Conservation (phyloP, 2,329 filamentous ascomycete genomes). For the Botrytis tulipae region DNA sequence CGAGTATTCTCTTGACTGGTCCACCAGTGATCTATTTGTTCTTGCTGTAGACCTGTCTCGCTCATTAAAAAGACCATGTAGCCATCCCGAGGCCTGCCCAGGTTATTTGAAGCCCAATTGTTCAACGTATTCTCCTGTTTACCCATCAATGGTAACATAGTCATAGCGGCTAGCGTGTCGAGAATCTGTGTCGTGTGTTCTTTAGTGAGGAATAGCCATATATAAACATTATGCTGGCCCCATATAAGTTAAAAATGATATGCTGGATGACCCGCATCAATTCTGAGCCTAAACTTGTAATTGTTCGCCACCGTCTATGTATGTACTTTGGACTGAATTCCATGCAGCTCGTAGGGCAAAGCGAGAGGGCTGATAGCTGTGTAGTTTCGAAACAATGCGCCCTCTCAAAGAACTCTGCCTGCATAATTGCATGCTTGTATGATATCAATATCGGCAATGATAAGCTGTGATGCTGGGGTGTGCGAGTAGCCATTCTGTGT, state of each 20-base stretch:
- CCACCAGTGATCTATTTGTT: conserved; percentile 28
- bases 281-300: not conserved
- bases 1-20: conserved; percentile 12
- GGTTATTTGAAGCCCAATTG: conserved; percentile 23
- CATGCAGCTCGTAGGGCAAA: conserved; percentile 22
- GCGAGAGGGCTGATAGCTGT: conserved; percentile 18
- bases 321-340: not conserved
- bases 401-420: not conserved
- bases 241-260: not conserved
- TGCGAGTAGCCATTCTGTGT: not conserved
- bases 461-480: not conserved
- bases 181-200: not conserved
- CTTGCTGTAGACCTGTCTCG: conserved; percentile 25
- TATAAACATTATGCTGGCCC: not conserved
- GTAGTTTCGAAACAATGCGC: conserved; percentile 23
- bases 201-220: not conserved
- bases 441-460: not conserved
- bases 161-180: not conserved
- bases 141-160: conserved; percentile 24
- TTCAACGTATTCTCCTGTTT: conserved; percentile 26
- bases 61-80: conserved; percentile 22
- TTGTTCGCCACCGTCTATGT: not conserved
- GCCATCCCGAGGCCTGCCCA: conserved; percentile 21
- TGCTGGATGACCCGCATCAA: not conserved
- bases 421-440: not conserved